Evolutionary conservation across 768 basidiomycete species (phyloP), one percentile per base, ranked within the genome.

Genomic region (Russula sp.): DNA sequence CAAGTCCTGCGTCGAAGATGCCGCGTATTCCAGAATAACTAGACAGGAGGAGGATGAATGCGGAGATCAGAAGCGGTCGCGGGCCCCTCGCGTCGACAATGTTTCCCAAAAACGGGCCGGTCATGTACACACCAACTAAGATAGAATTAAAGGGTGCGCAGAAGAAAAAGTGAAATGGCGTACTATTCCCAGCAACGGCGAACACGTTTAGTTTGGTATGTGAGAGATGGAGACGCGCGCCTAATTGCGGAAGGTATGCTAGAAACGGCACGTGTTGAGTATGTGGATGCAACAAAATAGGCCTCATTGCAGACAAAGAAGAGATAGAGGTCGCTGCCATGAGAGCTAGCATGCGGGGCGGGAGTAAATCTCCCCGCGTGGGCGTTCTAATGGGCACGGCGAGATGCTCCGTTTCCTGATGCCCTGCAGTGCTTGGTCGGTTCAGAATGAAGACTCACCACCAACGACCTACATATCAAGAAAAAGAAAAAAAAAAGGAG

Each of bases 231-330:
- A 96, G 81, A 46, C 85, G 83, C n/a, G 85, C 76, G 1, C 89
- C 90, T 5, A 96, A 81, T 72, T 96, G 93, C 0, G 94, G 93
- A 1, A 89, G 85, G 73, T 94, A 97, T 22, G 92, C 93, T 87
- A 65, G 2, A 64, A 40, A 40, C 22, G n/a, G 46, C 14, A 55
- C 26, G 36, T 50, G 13, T 34, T 59, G 36, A 70, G 54, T 42
- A 34, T n/a, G 34, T 32, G 38, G 6, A 32, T 32, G 28, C n/a
- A 54, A 24, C 10, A 0, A 32, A 59, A 26, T 32, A 7, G 16
- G 10, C 8, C 34, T 30, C 3, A 28, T 14, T 32, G 26, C 54
- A 32, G 14, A 42, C 10, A 13, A 20, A 16, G 11, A 42, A 58
- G 49, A 22, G 28, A 49, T 1, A 22, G 24, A 8, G 32, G 5